Percentiles rank a stretch among this genome's conserved stretches.
Evolutionary conservation across 139 green algal genomes (phyloP).

Genomic region (Chlamydomonas schloesseri): DNA sequence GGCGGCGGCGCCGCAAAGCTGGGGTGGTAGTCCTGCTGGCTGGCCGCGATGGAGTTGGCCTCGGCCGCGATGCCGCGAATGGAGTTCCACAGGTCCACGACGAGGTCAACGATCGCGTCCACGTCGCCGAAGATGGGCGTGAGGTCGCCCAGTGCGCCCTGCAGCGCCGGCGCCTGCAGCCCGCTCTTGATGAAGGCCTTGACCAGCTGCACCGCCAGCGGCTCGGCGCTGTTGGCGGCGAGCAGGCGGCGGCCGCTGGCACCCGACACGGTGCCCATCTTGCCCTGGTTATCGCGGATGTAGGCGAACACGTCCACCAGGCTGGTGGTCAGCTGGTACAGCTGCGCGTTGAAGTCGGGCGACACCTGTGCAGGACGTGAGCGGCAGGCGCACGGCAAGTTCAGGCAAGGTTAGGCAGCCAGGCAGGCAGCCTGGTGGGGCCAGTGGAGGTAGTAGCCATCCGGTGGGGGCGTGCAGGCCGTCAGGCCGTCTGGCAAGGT

Average conservation of each 20-base stretch:
- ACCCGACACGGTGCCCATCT: neutral
- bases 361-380: neutral
- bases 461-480: no score
- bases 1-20: neutral
- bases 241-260: neutral
- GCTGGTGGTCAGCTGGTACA: neutral
- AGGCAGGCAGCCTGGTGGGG: no score
- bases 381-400: no score
- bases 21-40: neutral
- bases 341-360: neutral
- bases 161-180: neutral
- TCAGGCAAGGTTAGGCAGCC: no score
- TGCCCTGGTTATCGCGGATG: slow-evolving; percentile 4
- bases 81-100: neutral
- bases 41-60: neutral
- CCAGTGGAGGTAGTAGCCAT: no score
- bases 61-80: neutral
- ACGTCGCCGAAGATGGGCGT: neutral
- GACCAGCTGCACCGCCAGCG: neutral
- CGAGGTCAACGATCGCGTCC: slow-evolving; percentile 5
- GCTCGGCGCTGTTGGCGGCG: neutral
- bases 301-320: slow-evolving; percentile 13
- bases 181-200: slow-evolving; percentile 29
- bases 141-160: neutral
- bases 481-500: no score